Percentiles rank a stretch among this genome's conserved stretches.
phyloP scores from a whole-genome alignment of 2,329 filamentous ascomycete species.

The Sodiomyces alkalinus region DNA sequence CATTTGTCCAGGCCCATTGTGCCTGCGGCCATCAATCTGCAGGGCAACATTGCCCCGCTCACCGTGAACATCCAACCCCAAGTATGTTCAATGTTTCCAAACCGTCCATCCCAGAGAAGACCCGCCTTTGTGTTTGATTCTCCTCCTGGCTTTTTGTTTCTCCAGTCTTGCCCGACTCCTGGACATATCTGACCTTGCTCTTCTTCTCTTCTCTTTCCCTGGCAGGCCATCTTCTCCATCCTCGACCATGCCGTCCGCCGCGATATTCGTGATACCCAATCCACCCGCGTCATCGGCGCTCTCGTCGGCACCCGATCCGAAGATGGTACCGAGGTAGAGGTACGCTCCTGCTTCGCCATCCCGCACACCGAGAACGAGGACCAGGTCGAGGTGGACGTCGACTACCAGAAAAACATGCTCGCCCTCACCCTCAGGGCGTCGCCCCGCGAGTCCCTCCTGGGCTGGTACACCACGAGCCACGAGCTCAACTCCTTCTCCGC shows the following conservation, averaged over 20 bases:
- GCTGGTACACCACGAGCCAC: slow-evolving; percentile 95
- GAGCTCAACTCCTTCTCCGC: slow-evolving; percentile 98
- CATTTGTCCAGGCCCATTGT: slow-evolving; percentile 88
- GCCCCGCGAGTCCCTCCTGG: slow-evolving; percentile 84
- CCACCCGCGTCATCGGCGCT: slow-evolving; percentile 92
- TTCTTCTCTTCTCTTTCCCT: slow-evolving; percentile 1
- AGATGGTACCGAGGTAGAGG: slow-evolving; percentile 92
- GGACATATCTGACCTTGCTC: slow-evolving; percentile 1
- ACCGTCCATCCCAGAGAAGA: too few species aligned
- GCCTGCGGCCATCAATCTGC: slow-evolving; percentile 62
- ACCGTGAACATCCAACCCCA: slow-evolving; percentile 92
- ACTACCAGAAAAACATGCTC: slow-evolving; percentile 99
- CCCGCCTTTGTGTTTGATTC: too few species aligned
- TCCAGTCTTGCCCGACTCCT: neutral
- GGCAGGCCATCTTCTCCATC: slow-evolving; percentile 56
- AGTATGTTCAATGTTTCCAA: too few species aligned
- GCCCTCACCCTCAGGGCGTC: slow-evolving; percentile 85
- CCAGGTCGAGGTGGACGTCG: slow-evolving; percentile 98
- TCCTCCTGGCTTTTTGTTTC: neutral
- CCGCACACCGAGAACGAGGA: slow-evolving; percentile 97
- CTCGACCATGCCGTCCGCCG: slow-evolving; percentile 89
- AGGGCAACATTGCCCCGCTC: slow-evolving; percentile 79
- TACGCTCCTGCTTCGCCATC: slow-evolving; percentile 92
- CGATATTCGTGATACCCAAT: slow-evolving; percentile 59
- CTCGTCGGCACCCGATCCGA: slow-evolving; percentile 86